A percentile compares a stretch with the other conserved stretches of the same genome.
phyloP scores from a whole-genome alignment of 768 basidiomycete species.

The Boletus huronensis region DNA sequence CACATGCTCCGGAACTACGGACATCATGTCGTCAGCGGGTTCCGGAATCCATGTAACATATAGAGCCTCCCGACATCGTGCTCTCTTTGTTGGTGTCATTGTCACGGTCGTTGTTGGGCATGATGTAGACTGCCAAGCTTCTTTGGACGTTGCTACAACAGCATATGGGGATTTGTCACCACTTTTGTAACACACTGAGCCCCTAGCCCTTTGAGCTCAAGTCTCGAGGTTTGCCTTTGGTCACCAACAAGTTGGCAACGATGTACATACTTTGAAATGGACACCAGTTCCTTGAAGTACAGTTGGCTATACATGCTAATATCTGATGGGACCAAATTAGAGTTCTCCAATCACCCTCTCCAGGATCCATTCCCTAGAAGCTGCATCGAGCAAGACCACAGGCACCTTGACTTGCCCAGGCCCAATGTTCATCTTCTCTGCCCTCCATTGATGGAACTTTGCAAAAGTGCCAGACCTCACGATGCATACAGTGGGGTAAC shows the following conservation, averaged over 20 bases:
- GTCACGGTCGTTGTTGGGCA: not conserved
- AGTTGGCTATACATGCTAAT: not conserved
- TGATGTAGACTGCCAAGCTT: conserved; percentile 1
- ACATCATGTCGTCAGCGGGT: too few relatives aligned
- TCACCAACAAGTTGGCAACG: too few relatives aligned
- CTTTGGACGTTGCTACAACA: not conserved
- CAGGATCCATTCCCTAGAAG: not conserved
- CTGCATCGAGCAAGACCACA: not conserved
- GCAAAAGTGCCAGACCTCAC: not conserved
- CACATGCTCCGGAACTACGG: too few relatives aligned
- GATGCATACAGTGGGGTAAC: not conserved
- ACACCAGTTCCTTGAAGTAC: not conserved
- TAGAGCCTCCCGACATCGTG: too few relatives aligned
- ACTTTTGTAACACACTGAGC: conserved; percentile 1
- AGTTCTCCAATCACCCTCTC: not conserved
- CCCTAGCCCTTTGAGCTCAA: too few relatives aligned
- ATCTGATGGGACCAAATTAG: not conserved
- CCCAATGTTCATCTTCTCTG: too few relatives aligned
- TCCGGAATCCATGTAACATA: too few relatives aligned
- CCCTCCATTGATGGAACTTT: not conserved
- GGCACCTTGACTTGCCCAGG: not conserved
- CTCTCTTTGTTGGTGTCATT: too few relatives aligned
- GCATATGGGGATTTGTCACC: conserved; percentile 6
- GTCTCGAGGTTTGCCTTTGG: too few relatives aligned
- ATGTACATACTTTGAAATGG: not conserved